A percentile compares a stretch with the other conserved stretches of the same genome.
These are phyloP conservation scores for Pulveroboletus sp. DNA, from an alignment of 768 basidiomycete species.

Conservation along the genomic window DNA sequence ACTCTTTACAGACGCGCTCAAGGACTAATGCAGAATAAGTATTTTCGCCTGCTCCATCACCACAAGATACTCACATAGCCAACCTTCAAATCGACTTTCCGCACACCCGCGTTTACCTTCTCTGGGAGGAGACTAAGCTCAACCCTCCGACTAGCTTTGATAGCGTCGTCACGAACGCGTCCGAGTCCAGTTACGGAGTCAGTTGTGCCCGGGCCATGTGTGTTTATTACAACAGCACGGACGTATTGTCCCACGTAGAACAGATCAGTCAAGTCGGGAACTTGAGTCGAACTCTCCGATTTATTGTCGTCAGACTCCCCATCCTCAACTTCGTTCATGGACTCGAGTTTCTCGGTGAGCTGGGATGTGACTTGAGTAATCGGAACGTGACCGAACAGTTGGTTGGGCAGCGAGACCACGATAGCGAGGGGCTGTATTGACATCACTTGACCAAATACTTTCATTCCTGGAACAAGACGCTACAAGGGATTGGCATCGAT, in stretches of 20 bases:
- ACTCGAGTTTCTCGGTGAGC: conserved; percentile 68
- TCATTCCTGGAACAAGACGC: conserved; percentile 82
- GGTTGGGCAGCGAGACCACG: conserved; percentile 91
- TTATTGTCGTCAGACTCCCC: conserved; percentile 46
- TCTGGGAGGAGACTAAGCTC: conserved; percentile 84
- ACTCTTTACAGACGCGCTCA: conserved; percentile 75
- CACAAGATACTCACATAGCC: conserved; percentile 61
- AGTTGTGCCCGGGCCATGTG: conserved; percentile 64
- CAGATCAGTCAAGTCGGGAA: conserved; percentile 72
- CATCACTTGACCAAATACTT: conserved; percentile 82
- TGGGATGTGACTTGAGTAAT: conserved; percentile 87
- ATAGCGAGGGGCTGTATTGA: conserved; percentile 85
- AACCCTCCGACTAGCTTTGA: conserved; percentile 68
- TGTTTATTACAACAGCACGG: conserved; percentile 66
- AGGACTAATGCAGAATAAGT: conserved; percentile 43
- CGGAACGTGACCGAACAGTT: conserved; percentile 89
- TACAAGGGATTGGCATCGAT: conserved; percentile 29
- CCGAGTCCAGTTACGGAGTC: conserved; percentile 53
- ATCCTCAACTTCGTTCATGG: conserved; percentile 48
- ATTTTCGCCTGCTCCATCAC: not conserved
- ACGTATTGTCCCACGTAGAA: conserved; percentile 87
- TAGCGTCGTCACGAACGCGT: conserved; percentile 63
- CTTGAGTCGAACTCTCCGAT: conserved; percentile 23
- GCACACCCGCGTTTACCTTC: conserved; percentile 77
- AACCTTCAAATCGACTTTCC: conserved; percentile 67